Base-by-base conservation (phyloP, 1,284 basidiomycete species). In the Chiua sp. region DNA sequence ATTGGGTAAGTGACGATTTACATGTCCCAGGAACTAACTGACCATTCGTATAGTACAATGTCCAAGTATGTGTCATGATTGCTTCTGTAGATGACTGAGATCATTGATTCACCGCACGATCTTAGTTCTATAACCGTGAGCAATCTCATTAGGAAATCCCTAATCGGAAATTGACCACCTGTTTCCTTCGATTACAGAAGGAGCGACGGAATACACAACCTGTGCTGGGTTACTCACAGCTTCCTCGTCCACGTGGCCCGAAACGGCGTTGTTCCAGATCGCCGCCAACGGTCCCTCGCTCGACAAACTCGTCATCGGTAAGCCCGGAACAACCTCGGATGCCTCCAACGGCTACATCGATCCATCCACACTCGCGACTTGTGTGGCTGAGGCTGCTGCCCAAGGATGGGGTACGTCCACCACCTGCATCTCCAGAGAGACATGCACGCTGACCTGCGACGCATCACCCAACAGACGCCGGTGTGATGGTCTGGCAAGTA, bases 71-170 rank as follows among this genome's bases (percentile, higher is more conserved):
- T 55, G 22, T n/a, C 46, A 37, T 30, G 44, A 37, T 26, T 33
- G 30, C 30, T 32, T 33, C 30, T 51, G 58, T 55, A 44, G 13
- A 26, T 16, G 35, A 42, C 11, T n/a, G n/a, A n/a, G 42, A 42
- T 56, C 37, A 22, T 47, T 59, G 46, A 64, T 47, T 23, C 16
- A 18, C 22, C 7, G 18, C 28, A 26, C 44, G 11, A 48, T 39
- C 6, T 5, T 15, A 87, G 80, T 87, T 87, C 72, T 88, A 88
- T 69, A 88, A 88, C 67, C 85, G 86, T 86, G 60, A 64, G 79
- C 68, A 18, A n/a, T 51, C n/a, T 23, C 15, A 4, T 39, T n/a
- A 11, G 3, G n/a, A 1, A 23, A 37, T 42, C 26, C 6, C 0
- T 13, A 32, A 39, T 0, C 12, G 33, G 48, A 26, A 13, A 15